Conservation (phyloP, 176 grass and related monocot species). For the Pharus latifolius region DNA sequence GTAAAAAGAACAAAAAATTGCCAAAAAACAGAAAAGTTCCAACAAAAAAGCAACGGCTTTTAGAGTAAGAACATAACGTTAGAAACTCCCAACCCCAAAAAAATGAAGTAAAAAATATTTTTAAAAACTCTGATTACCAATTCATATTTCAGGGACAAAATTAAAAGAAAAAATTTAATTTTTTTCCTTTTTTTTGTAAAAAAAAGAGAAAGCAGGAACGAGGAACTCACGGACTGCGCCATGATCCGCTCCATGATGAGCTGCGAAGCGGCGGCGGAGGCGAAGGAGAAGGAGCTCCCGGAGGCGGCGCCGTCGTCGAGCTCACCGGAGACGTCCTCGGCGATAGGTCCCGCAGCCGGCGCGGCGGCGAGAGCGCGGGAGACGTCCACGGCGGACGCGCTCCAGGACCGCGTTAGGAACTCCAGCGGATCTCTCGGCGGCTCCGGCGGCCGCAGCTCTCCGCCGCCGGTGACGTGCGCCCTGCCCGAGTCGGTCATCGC, state of each 20-base stretch:
- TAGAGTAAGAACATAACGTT: too few species aligned
- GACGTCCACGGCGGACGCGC: slow-evolving; percentile 56
- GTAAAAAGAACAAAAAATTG: too few species aligned
- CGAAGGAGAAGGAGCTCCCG: slow-evolving; percentile 87
- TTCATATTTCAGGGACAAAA: background rate
- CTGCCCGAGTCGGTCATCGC: slow-evolving; percentile 14
- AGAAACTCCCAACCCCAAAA: too few species aligned
- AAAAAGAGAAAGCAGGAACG: background rate
- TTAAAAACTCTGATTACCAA: too few species aligned
- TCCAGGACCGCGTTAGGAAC: slow-evolving; percentile 89
- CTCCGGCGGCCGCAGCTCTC: slow-evolving; percentile 27
- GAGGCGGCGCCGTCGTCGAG: slow-evolving; percentile 30
- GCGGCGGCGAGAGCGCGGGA: slow-evolving; percentile 35
- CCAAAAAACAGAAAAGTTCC: too few species aligned
- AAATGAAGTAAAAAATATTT: too few species aligned
- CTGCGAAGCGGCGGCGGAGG: slow-evolving; percentile 79
- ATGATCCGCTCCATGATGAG: slow-evolving; percentile 88
- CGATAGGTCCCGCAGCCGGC: background rate
- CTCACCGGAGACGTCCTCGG: slow-evolving; percentile 54
- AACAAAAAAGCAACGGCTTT: too few species aligned
- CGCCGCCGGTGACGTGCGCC: background rate
- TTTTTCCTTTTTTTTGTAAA: background rate
- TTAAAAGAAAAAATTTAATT: slow-evolving; percentile 11
- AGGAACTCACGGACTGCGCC: slow-evolving; percentile 61
- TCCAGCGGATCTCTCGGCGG: slow-evolving; percentile 61